phyloP scores from a whole-genome alignment of 257 asterid species.

The Ehretia macrophylla region DNA sequence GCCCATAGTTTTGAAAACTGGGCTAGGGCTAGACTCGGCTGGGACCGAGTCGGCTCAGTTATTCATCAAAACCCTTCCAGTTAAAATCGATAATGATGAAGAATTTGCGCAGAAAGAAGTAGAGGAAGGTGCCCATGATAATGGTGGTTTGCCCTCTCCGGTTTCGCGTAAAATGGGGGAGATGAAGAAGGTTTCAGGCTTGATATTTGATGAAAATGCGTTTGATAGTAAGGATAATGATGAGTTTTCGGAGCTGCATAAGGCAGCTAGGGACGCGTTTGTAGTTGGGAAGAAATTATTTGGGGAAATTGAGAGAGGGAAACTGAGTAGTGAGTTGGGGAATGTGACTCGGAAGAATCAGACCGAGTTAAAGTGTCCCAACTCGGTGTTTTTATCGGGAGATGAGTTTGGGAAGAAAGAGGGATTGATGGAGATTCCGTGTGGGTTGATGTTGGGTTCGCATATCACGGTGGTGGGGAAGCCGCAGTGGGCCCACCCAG shows the following conservation, averaged over 20 bases:
- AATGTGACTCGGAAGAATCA: constrained; percentile 17
- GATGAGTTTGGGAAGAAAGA: constrained; percentile 40
- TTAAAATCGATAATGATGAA: neutral
- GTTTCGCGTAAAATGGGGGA: constrained; percentile 29
- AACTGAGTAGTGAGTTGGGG: constrained; percentile 33
- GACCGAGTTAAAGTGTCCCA: constrained; percentile 51
- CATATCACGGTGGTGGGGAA: constrained; percentile 82
- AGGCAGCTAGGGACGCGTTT: constrained; percentile 73
- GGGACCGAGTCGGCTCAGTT: neutral
- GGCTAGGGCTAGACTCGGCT: constrained; percentile 15
- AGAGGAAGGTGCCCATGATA: constrained; percentile 12
- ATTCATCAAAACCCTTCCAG: neutral
- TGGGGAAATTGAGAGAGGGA: constrained; percentile 62
- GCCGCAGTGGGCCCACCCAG: constrained; percentile 52
- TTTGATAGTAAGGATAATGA: constrained; percentile 50
- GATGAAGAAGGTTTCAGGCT: constrained; percentile 55
- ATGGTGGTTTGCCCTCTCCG: neutral
- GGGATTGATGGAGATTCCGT: constrained; percentile 65
- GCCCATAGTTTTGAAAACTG: constrained; percentile 71
- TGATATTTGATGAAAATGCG: constrained; percentile 55
- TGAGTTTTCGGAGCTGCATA: constrained; percentile 65
- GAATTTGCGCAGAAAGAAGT: constrained; percentile 4
- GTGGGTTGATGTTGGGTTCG: constrained; percentile 89
- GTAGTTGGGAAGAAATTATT: constrained; percentile 55
- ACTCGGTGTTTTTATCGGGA: constrained; percentile 51